phyloP scores from a whole-genome alignment of 2,329 filamentous ascomycete species.

The Penicillium sp. region DNA sequence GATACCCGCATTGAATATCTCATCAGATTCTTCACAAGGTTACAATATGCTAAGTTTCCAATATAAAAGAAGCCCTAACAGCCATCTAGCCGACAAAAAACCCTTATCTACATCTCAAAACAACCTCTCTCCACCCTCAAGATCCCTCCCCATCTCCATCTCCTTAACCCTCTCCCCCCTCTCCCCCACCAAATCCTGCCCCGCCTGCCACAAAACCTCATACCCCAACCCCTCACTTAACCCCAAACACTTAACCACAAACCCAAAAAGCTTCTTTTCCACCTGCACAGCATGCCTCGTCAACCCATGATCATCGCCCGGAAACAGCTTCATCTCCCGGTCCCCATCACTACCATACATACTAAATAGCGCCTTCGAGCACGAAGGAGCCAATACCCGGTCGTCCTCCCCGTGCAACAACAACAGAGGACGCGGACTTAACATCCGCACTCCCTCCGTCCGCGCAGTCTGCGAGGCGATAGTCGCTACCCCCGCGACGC shows the following conservation, averaged over 20 bases:
- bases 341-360: conserved; percentile 38
- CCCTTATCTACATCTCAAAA: neutral
- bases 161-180: conserved; percentile 27
- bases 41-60: too few relatives aligned
- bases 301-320: conserved; percentile 46
- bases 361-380: conserved; percentile 34
- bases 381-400: neutral
- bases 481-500: conserved; percentile 32
- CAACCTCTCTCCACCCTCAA: conserved; percentile 36
- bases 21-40: too few relatives aligned
- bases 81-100: too few relatives aligned
- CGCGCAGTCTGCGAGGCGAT: neutral
- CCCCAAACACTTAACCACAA: conserved; percentile 39
- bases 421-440: neutral
- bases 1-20: too few relatives aligned
- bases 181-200: conserved; percentile 25
- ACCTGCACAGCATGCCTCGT: conserved; percentile 39
- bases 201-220: conserved; percentile 16
- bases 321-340: conserved; percentile 41
- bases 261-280: conserved; percentile 44
- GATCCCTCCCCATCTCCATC: conserved; percentile 39
- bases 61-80: too few relatives aligned
- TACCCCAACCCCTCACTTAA: conserved; percentile 21
- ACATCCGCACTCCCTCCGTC: neutral
- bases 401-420: neutral